Evolutionary conservation across 352 stramenopile species (phyloP).

Genomic region (Pythium graminicola): DNA sequence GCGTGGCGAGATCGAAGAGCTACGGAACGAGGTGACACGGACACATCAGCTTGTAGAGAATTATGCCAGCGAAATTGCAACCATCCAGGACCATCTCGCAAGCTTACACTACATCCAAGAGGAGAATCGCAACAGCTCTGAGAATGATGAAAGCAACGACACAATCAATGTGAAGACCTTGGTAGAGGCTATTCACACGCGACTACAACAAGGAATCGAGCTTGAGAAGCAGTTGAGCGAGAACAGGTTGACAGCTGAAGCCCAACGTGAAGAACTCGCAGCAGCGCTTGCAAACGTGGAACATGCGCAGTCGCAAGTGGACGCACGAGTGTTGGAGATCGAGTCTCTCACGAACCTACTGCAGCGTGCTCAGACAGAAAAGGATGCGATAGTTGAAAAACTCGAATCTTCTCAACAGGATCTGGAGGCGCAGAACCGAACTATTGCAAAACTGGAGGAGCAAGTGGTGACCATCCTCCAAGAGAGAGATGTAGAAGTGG

Average conservation of each 20-base stretch:
- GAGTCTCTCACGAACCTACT: constrained; percentile 9
- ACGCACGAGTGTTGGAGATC: constrained; percentile 10
- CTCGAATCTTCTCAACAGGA: constrained; percentile 1
- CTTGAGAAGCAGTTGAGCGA: constrained; percentile 12
- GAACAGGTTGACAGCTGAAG: constrained; percentile 3
- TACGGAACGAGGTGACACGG: neutral
- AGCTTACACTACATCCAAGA: neutral
- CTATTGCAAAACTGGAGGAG: constrained; percentile 5
- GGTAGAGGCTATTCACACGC: neutral
- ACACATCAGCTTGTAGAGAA: constrained; percentile 1
- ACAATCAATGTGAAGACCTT: neutral
- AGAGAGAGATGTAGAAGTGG: constrained; percentile 1
- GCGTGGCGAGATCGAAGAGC: constrained; percentile 4
- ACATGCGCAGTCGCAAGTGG: constrained; percentile 2
- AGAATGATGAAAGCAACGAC: neutral
- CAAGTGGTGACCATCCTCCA: constrained; percentile 3
- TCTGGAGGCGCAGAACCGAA: neutral
- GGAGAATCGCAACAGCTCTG: neutral
- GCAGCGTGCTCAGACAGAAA: constrained; percentile 2
- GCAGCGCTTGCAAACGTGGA: neutral
- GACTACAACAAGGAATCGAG: neutral
- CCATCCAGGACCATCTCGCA: constrained; percentile 1
- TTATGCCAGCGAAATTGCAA: constrained; percentile 7
- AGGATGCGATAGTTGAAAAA: neutral
- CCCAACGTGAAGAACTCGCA: constrained; percentile 9